These are phyloP conservation scores for Colletotrichum lindemuthianum DNA, from an alignment of 2,329 filamentous ascomycete genomes.

Conservation along the genomic window DNA sequence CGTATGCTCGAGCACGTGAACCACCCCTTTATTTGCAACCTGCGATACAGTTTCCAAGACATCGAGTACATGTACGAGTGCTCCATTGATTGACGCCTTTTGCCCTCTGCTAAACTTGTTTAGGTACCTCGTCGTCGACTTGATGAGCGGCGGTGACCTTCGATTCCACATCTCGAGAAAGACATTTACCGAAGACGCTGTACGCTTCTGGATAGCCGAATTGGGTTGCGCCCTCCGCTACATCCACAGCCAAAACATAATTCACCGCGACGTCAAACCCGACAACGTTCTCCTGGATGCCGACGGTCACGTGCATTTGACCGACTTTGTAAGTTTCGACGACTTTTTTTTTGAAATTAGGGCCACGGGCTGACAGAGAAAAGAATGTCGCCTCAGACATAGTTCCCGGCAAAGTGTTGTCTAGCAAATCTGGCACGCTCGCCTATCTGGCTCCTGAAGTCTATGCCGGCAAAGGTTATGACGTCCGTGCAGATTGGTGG, in stretches of 20 bases:
- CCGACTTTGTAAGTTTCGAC: constrained; percentile 82
- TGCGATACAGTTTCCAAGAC: constrained; percentile 99
- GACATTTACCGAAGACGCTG: constrained; percentile 96
- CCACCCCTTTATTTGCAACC: constrained; percentile 96
- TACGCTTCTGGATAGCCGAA: constrained; percentile 97
- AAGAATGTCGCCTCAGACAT: constrained; percentile 98
- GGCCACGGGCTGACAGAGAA: constrained; percentile 37
- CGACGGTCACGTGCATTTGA: constrained; percentile 94
- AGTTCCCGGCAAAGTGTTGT: constrained; percentile 81
- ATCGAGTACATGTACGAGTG: constrained; percentile 91
- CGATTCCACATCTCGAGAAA: constrained; percentile 98
- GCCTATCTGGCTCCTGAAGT: constrained; percentile 97
- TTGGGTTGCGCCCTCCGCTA: constrained; percentile 91
- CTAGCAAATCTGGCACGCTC: constrained; percentile 95
- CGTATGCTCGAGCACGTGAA: constrained; percentile 98
- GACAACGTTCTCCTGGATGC: constrained; percentile 90
- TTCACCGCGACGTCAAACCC: constrained; percentile 91
- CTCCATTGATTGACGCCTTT: neutral
- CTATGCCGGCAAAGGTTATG: constrained; percentile 89
- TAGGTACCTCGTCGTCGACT: constrained; percentile 96
- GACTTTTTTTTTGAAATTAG: neutral
- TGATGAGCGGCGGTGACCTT: constrained; percentile 97
- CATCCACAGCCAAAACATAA: constrained; percentile 86
- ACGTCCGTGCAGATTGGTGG: constrained; percentile 96
- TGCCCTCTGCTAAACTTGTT: constrained; percentile 50